Evolutionary conservation across 257 asterid species (phyloP), one percentile per base, ranked within the genome.

Genomic region (Leonotis leonurus): DNA sequence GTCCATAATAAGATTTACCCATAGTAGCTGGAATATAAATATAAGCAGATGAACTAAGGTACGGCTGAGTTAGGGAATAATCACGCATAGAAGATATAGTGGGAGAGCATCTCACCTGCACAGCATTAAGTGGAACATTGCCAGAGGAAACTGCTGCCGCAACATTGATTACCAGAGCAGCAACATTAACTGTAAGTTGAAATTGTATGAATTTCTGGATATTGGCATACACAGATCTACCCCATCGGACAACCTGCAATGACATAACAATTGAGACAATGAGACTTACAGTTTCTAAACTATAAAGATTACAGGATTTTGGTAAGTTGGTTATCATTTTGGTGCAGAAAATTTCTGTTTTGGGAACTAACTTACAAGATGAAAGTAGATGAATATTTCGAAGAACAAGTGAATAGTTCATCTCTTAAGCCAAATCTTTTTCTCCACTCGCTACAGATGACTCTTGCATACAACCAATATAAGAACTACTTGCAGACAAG

Each of bases 1-100:
- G 73, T 92, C 99, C 99, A 92, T 92, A 58, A 92, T 92, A 50
- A 92, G 97, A 77, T 92, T 92, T 39, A 92, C 99, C 99, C 99
- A 92, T 26, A 92, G 99, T 62, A 92, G 93, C 99, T 92, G 90
- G 69, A 72, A 45, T 37, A 55, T 22, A 72, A 66, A 30, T 37
- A 40, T 32, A 5, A 53, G 30, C 16, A 14, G 40, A 44, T n/a
- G 27, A 8, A 25, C 33, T 18, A 14, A 35, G 37, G 45, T 12
- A 4, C 1, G 8, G 32, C 9, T 16, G 37, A 43, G 48, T 40
- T 2, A 67, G 24, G 63, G 43, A 14, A 57, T 16, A 32, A 36
- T 11, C 21, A 35, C 29, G 59, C 50, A 62, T 49, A 60, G 44
- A 33, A 58, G 51, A 51, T n/a, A 30, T 30, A 50, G 60, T 45